phyloP scores from a whole-genome alignment of 805 yeast species.

The Metschnikowia proteae region DNA sequence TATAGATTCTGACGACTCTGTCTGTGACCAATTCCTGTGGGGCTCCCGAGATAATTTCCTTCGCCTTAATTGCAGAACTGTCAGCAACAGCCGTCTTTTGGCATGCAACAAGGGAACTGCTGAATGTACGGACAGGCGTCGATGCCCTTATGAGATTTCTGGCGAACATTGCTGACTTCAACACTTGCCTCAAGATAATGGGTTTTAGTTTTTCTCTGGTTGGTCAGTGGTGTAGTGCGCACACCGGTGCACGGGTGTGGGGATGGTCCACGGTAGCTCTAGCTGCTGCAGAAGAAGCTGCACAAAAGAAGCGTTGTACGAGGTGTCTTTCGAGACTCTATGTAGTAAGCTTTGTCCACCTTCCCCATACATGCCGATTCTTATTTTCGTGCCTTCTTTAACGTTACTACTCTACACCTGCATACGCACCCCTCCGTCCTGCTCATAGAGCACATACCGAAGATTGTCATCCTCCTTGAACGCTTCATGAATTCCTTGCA shows the following conservation, averaged over 20 bases:
- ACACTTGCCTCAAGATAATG: neutral
- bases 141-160: conserved; percentile 21
- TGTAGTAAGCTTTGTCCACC: too few relatives aligned
- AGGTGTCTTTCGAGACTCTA: neutral
- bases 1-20: conserved; percentile 72
- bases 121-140: conserved; percentile 24
- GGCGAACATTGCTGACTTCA: conserved; percentile 20
- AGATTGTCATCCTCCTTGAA: neutral
- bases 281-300: neutral
- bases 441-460: neutral
- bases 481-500: conserved; percentile 19
- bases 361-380: too few relatives aligned
- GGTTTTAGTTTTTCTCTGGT: conserved; percentile 15
- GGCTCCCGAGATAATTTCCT: conserved; percentile 70
- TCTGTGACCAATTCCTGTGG: conserved; percentile 58
- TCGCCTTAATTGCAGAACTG: conserved; percentile 33
- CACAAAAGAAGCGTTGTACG: neutral
- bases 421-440: neutral
- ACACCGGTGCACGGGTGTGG: conserved; percentile 12
- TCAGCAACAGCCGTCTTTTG: conserved; percentile 27
- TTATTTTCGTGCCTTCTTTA: too few relatives aligned
- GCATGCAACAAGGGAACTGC: conserved; percentile 16
- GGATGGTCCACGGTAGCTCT: neutral
- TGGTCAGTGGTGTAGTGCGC: conserved; percentile 17
- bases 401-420: neutral